Base-by-base conservation (phyloP, 495 filamentous ascomycete genomes). In the Talaromyces thailandensis region DNA sequence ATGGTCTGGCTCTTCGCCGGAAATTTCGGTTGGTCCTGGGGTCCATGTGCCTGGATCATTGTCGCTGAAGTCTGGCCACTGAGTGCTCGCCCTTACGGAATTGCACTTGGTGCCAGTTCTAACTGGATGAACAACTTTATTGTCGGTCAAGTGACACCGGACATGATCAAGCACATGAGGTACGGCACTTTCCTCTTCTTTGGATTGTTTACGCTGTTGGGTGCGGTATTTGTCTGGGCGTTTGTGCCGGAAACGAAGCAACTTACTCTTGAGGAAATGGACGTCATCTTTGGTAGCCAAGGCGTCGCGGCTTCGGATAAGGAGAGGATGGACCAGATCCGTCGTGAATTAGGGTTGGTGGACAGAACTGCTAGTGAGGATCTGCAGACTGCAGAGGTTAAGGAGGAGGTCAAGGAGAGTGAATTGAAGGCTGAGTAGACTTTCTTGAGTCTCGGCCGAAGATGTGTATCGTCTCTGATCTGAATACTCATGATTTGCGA, bases 61-160 rank as follows among this genome's bases (percentile, higher is more conserved):
- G 81, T 91, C 45, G 82, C 86, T 18, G 88, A 93, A 71, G 85
- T 92, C 64, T 93, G 86, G 88, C 89, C 89, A 2, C 72, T 92
- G 8, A 86, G 83, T 65, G 86, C 85, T 58, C 83, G 88, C 29
- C 81, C 88, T 21, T 89, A 89, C 67, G 88, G 89, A 64, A 89
- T 90, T 55, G 81, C 88, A 0, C 75, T 93, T 3, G 87, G 86
- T 24, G 88, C 87, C 9, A 55, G 45, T 21, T 21, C 25, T 58
- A 65, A 18, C 21, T 78, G 85, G 81, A 76, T 87, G 78, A 84
- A 82, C 64, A 89, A 87, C 69, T 83, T 83, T 65, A 82, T 82
- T 62, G 84, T 90, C 58, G 86, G 86, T 18, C 83, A 87, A 73
- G 86, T 89, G n/a, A 90, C 88, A 1, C 87, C 87, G 0, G 83